Conservation (phyloP, 2,329 filamentous ascomycete genomes). For the Xylaria arbuscula region DNA sequence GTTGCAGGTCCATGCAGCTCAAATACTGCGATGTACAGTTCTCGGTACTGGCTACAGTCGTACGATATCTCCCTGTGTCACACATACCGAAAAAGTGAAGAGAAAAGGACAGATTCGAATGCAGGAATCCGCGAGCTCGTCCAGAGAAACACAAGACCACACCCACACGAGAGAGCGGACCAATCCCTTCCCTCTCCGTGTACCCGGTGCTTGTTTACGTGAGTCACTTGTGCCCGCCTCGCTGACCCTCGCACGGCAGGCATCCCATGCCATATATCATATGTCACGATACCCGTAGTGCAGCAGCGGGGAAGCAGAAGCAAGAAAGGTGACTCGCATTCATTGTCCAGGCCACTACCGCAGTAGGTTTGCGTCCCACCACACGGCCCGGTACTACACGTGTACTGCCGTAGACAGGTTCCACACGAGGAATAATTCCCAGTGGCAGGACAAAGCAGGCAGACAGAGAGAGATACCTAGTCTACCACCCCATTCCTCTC, state of each 20-base stretch:
- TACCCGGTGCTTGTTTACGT: not conserved
- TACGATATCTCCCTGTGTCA: constrained; percentile 16
- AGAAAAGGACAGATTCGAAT: not conserved
- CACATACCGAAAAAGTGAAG: not conserved
- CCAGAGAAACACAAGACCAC: constrained; percentile 1
- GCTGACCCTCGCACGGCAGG: constrained; percentile 1
- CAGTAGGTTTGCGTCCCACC: not conserved
- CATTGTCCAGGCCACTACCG: not conserved
- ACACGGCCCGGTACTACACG: constrained; percentile 4
- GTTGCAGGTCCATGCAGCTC: not conserved
- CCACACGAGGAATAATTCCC: not conserved
- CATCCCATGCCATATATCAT: constrained; percentile 13
- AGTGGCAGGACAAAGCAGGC: not conserved
- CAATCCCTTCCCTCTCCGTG: constrained; percentile 7
- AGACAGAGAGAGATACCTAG: not conserved
- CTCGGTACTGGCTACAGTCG: not conserved
- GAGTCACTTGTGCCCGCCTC: constrained; percentile 13
- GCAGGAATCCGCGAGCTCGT: constrained; percentile 14
- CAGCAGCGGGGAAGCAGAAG: not conserved
- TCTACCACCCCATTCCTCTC: not conserved
- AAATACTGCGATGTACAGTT: not conserved
- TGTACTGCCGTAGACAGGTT: not conserved
- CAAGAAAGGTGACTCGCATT: not conserved
- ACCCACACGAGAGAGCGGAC: not conserved
- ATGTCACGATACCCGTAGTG: constrained; percentile 8